Conservation (phyloP, 1,284 basidiomycete species). For the Ganoderma resinaceum region DNA sequence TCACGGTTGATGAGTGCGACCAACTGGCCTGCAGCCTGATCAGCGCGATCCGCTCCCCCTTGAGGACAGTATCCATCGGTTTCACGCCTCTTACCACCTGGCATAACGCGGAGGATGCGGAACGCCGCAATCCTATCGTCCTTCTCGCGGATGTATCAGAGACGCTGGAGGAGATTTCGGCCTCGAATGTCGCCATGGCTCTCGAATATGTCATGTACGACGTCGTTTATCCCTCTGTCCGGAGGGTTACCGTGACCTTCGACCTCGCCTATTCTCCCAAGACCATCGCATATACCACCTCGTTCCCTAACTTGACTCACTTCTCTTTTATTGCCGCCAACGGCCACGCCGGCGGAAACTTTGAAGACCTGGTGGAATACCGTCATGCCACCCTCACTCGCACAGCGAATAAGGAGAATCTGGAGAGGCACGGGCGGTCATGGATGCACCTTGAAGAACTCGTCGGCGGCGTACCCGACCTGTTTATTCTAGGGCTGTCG, state of each 20-base stretch:
- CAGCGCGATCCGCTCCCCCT: constrained; percentile 1
- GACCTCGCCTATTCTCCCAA: constrained; percentile 11
- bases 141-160: constrained; percentile 13
- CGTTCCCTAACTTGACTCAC: constrained; percentile 21
- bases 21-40: constrained; percentile 7
- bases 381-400: neutral
- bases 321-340: constrained; percentile 12
- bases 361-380: neutral
- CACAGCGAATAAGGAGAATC: neutral
- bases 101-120: neutral
- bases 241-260: constrained; percentile 11
- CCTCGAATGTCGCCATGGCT: constrained; percentile 13
- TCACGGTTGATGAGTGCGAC: constrained; percentile 14
- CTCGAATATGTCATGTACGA: constrained; percentile 14
- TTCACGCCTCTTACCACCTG: constrained; percentile 9
- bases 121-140: constrained; percentile 21
- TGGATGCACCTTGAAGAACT: constrained; percentile 6
- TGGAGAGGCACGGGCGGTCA: neutral
- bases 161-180: constrained; percentile 19
- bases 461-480: neutral
- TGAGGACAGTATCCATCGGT: constrained; percentile 13
- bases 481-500: neutral
- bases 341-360: neutral
- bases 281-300: constrained; percentile 16
- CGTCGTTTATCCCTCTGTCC: constrained; percentile 21